A percentile compares a stretch with the other conserved stretches of the same genome.
phyloP scores from a whole-genome alignment of 2,329 filamentous ascomycete genomes.

The Septoria petroselini region DNA sequence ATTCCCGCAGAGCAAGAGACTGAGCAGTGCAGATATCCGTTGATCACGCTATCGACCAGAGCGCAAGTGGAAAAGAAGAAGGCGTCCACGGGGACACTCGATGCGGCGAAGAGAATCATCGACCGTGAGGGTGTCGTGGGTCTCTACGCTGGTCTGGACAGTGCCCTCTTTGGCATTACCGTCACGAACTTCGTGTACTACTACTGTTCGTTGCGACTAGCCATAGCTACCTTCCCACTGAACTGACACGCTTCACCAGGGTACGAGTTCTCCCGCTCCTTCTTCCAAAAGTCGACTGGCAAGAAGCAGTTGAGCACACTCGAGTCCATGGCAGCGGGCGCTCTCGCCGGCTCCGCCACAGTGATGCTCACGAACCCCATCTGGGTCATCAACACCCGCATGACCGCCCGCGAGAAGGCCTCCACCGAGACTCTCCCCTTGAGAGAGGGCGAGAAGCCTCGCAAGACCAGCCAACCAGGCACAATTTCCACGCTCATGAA shows the following conservation, averaged over 20 bases:
- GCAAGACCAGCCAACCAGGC: slow-evolving; percentile 58
- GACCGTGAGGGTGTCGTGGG: slow-evolving; percentile 85
- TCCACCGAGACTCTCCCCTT: slow-evolving; percentile 39
- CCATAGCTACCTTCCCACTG: background rate
- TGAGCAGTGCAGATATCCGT: slow-evolving; percentile 72
- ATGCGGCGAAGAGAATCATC: slow-evolving; percentile 80
- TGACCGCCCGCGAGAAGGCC: slow-evolving; percentile 81
- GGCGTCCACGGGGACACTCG: slow-evolving; percentile 77
- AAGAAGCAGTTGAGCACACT: slow-evolving; percentile 81
- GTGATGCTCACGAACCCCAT: slow-evolving; percentile 97
- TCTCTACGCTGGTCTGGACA: slow-evolving; percentile 89
- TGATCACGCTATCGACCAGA: slow-evolving; percentile 95
- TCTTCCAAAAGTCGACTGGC: slow-evolving; percentile 74
- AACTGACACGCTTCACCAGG: slow-evolving; percentile 39
- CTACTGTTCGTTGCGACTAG: slow-evolving; percentile 62
- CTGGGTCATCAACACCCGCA: slow-evolving; percentile 98
- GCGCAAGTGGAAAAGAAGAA: slow-evolving; percentile 97
- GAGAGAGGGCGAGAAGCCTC: slow-evolving; percentile 41
- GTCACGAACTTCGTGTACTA: slow-evolving; percentile 99
- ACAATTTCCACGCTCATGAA: slow-evolving; percentile 79
- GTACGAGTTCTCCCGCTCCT: slow-evolving; percentile 94
- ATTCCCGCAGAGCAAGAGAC: slow-evolving; percentile 15
- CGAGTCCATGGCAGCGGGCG: slow-evolving; percentile 93
- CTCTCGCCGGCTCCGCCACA: slow-evolving; percentile 87
- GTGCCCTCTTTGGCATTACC: slow-evolving; percentile 93